Evolutionary conservation across 345 rosid genomes (phyloP).

Genomic region (Adansonia digitata): DNA sequence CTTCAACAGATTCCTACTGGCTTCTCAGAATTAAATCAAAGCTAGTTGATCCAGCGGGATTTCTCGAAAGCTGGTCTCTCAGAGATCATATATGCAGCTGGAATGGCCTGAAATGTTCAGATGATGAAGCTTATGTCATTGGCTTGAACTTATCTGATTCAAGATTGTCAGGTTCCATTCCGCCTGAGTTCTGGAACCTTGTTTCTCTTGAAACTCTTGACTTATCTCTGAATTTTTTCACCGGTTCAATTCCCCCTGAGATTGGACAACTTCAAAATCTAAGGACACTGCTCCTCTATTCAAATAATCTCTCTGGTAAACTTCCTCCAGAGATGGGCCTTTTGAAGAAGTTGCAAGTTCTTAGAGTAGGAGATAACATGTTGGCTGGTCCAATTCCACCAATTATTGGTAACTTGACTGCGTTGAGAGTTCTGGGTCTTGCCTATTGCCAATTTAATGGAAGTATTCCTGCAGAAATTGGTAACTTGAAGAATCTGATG

Average conservation of each 20-base stretch:
- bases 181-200: slow-evolving; percentile 42
- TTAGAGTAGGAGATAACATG: slow-evolving; percentile 64
- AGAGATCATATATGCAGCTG: slow-evolving; percentile 48
- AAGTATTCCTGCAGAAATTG: slow-evolving; percentile 65
- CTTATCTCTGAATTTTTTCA: slow-evolving; percentile 48
- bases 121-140: slow-evolving; percentile 34
- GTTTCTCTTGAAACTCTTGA: slow-evolving; percentile 55
- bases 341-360: slow-evolving; percentile 52
- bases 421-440: slow-evolving; percentile 50
- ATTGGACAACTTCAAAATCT: slow-evolving; percentile 62
- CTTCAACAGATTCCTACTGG: slow-evolving; percentile 37
- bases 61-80: slow-evolving; percentile 54
- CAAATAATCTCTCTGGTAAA: slow-evolving; percentile 61
- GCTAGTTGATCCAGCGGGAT: slow-evolving; percentile 42
- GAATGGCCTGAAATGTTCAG: slow-evolving; percentile 66
- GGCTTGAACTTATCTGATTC: slow-evolving; percentile 60
- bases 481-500: slow-evolving; percentile 46
- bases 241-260: slow-evolving; percentile 56
- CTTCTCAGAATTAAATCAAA: slow-evolving; percentile 51
- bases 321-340: slow-evolving; percentile 59
- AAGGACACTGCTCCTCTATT: slow-evolving; percentile 47
- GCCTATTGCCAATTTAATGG: slow-evolving; percentile 68
- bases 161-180: slow-evolving; percentile 58
- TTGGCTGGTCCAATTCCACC: slow-evolving; percentile 52
- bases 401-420: slow-evolving; percentile 51